A percentile compares a stretch with the other conserved stretches of the same genome.
Conservation (phyloP, 1,284 basidiomycete genomes). For the Caloboletus inedulis region DNA sequence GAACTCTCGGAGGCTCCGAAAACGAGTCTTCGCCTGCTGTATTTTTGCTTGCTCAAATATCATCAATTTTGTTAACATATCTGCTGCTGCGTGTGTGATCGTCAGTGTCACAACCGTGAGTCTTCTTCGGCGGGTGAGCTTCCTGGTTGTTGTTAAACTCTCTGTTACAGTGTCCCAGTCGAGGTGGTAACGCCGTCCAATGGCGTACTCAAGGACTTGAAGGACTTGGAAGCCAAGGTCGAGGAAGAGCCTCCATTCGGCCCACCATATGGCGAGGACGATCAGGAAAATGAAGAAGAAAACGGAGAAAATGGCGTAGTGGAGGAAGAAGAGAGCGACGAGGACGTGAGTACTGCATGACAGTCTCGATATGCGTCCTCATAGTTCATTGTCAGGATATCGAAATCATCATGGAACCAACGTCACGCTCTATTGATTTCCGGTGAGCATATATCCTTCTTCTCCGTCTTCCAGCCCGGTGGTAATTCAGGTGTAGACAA, state of each 20-base stretch:
- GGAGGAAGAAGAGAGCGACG: conserved; percentile 42
- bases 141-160: conserved; percentile 17
- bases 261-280: conserved; percentile 21
- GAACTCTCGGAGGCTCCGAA: conserved; percentile 22
- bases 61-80: conserved; percentile 35
- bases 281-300: conserved; percentile 33
- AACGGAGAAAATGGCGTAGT: conserved; percentile 23
- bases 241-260: conserved; percentile 37
- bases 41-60: conserved; percentile 39
- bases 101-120: conserved; percentile 58
- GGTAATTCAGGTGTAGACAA: conserved; percentile 21
- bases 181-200: conserved; percentile 44
- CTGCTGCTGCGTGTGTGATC: conserved; percentile 37
- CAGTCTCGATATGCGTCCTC: background rate
- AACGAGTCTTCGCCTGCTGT: conserved; percentile 26
- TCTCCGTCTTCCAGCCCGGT: background rate
- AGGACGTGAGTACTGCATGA: conserved; percentile 35
- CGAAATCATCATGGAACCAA: conserved; percentile 77
- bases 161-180: conserved; percentile 42
- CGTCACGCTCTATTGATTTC: conserved; percentile 68
- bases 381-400: conserved; percentile 50
- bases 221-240: conserved; percentile 44
- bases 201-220: conserved; percentile 42
- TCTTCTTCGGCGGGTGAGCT: conserved; percentile 26
- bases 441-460: conserved; percentile 42